These are phyloP conservation scores for Somion occarium DNA, from an alignment of 1,284 basidiomycete genomes.

Conservation along the genomic window DNA sequence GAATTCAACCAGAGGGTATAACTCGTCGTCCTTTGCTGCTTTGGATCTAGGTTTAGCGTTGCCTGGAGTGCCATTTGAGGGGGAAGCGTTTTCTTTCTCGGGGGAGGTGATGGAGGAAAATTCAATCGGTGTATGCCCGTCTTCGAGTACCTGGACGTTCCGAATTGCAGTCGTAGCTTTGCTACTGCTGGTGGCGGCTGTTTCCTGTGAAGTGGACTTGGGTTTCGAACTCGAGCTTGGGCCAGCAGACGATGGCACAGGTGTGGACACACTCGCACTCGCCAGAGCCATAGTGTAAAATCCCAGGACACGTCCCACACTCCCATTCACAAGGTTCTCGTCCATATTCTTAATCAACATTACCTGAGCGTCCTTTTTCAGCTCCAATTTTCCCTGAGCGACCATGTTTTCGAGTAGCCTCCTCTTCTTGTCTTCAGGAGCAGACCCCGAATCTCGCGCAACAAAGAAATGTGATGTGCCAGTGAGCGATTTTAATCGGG, in stretches of 20 bases:
- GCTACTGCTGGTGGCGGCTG: constrained; percentile 6
- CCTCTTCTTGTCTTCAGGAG: constrained; percentile 31
- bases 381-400: constrained; percentile 30
- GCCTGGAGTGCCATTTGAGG: constrained; percentile 14
- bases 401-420: constrained; percentile 34
- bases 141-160: constrained; percentile 28
- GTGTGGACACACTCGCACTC: constrained; percentile 15
- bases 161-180: constrained; percentile 27
- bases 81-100: constrained; percentile 27
- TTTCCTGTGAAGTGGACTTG: constrained; percentile 19
- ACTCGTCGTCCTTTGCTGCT: constrained; percentile 32
- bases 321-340: constrained; percentile 33
- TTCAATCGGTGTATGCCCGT: constrained; percentile 28
- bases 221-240: neutral
- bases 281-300: constrained; percentile 23
- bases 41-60: constrained; percentile 26
- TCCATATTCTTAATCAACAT: constrained; percentile 70
- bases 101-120: constrained; percentile 14
- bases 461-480: constrained; percentile 27
- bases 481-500: constrained; percentile 24
- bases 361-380: constrained; percentile 56
- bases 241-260: neutral
- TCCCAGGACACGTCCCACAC: constrained; percentile 31
- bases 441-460: constrained; percentile 40
- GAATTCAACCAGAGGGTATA: constrained; percentile 79